Base-by-base conservation (phyloP, 176 grass and related monocot genomes). In the Bothriochloa decipiens region DNA sequence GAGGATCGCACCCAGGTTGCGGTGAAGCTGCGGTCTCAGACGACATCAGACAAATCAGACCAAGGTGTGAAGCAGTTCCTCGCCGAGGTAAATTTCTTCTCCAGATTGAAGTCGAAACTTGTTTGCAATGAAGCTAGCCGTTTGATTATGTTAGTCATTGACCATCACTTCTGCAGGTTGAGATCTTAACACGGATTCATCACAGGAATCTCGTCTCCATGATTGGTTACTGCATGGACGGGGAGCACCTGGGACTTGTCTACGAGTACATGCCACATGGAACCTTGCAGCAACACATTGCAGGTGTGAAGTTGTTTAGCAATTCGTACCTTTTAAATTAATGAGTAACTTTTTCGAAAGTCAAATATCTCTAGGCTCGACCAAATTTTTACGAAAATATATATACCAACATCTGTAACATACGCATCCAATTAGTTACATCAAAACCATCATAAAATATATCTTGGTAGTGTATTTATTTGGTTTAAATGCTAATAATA, bases 251-350 rank as follows among this genome's bases (percentile, higher is more conserved):
- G 85, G 90, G 78, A 47, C 85, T 95, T 72, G 85, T 95, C 35
- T 91, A 90, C 20, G 90, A 95, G 49, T 89, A 90, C 72, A 95
- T 95, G 93, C 58, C 90, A 7, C 65, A 85, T 85, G 90, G 93
- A 82, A 87, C 75, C 15, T 62, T 95, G 41, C 32, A 77, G 60
- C 86, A 95, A 5, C 45, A 85, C 33, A 55, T 85, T 22, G 11
- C 45, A 77, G 72, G 82, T 63, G 35, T 13, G 11, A 66, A 77
- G 11, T 39, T 77, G 11, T 77, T 52, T 61, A n/a, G 33, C 66
- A 40, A 49, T 49, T 5, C 4, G 46, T 49, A 49, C 14, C 46
- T 49, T 49, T 16, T 15, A 5, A 49, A 47, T 47, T 15, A 47
- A 47, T 47, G 45, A 47, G 45, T 47, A 12, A 47, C 45, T 47